Percentiles rank a stretch among this genome's conserved stretches.
Evolutionary conservation across 306 rosid genomes (phyloP).

Genomic region (Vigna angularis): DNA sequence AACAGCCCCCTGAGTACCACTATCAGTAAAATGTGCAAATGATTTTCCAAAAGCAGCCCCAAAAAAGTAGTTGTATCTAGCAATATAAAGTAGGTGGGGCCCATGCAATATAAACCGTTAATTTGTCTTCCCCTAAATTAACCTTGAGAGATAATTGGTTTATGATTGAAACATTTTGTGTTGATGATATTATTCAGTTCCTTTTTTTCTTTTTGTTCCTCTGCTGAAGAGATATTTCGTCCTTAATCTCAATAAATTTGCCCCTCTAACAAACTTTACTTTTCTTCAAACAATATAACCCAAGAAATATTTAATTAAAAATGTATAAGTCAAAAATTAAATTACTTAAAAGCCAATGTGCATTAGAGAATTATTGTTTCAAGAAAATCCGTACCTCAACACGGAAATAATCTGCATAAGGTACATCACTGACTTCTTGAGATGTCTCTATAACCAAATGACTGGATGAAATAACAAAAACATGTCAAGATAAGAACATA

Average conservation of each 20-base stretch:
- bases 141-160: background rate
- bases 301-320: constrained; percentile 18
- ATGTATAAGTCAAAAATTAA: constrained; percentile 18
- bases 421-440: constrained; percentile 91
- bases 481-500: constrained; percentile 41
- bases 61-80: background rate
- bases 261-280: background rate
- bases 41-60: background rate
- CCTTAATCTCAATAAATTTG: background rate
- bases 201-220: background rate
- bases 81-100: background rate
- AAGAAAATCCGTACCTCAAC: constrained; percentile 81
- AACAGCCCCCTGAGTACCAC: background rate
- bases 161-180: background rate
- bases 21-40: background rate
- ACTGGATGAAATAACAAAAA: constrained; percentile 57
- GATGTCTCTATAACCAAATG: constrained; percentile 90
- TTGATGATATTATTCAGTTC: background rate
- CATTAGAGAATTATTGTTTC: constrained; percentile 7
- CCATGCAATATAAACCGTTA: background rate
- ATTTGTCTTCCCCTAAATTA: background rate
- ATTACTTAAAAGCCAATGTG: constrained; percentile 30
- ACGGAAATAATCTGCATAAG: constrained; percentile 85
- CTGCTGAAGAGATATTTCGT: constrained; percentile 1
- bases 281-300: constrained; percentile 24